These are phyloP conservation scores for Candida caryicola DNA, from an alignment of 805 yeast genomes.

Conservation along the genomic window DNA sequence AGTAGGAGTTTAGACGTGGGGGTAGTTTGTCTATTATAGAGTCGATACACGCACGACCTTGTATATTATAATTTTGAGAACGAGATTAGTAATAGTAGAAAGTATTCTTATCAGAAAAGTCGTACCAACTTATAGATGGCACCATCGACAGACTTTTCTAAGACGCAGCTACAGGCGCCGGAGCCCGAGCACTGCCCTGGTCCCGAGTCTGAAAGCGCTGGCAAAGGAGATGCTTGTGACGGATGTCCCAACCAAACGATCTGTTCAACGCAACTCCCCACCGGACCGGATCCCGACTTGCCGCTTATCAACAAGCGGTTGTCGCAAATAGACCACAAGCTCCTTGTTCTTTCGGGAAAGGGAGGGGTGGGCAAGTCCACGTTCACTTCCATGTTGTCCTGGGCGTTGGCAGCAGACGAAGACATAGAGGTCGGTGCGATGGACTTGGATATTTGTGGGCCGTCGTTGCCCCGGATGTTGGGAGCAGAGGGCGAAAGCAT, in stretches of 20 bases:
- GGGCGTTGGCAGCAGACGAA: constrained; percentile 86
- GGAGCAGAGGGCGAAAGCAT: constrained; percentile 86
- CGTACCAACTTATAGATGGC: no score
- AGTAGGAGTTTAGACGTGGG: no score
- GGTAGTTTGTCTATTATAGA: no score
- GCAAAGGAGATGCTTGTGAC: constrained; percentile 87
- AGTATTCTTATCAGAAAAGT: no score
- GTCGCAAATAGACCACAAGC: constrained; percentile 67
- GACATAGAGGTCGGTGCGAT: constrained; percentile 89
- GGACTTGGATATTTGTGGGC: constrained; percentile 98
- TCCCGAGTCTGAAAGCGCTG: constrained; percentile 91
- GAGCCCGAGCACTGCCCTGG: constrained; percentile 99
- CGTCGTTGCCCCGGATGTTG: constrained; percentile 90
- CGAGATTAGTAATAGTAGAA: not conserved
- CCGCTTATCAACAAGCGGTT: constrained; percentile 70
- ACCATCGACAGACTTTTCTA: constrained; percentile 6
- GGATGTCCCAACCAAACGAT: constrained; percentile 94
- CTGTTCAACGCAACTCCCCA: constrained; percentile 78
- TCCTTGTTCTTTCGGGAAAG: constrained; percentile 75
- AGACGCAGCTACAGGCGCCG: constrained; percentile 48
- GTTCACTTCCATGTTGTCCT: constrained; percentile 90
- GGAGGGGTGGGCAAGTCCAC: constrained; percentile 99
- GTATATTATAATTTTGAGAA: not conserved
- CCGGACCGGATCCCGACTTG: constrained; percentile 94
- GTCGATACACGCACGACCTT: no score